A percentile compares a stretch with the other conserved stretches of the same genome.
phyloP scores from a whole-genome alignment of 1,284 basidiomycete species.

The Polyporus tsugae region DNA sequence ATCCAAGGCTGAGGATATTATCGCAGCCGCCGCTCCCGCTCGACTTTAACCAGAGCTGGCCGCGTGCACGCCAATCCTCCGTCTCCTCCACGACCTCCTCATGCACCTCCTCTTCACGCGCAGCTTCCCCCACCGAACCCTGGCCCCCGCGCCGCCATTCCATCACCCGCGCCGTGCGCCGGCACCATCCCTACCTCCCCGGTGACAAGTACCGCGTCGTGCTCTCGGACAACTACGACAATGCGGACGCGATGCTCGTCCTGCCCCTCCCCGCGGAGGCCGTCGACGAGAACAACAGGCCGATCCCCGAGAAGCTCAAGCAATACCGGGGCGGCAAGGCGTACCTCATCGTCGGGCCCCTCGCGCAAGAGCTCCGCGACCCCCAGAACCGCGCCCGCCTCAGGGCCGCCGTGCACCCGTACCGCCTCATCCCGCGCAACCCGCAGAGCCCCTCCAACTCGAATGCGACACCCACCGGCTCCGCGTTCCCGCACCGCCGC shows the following conservation, averaged over 20 bases:
- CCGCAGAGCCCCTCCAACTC: constrained; percentile 8
- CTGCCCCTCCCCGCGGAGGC: constrained; percentile 22
- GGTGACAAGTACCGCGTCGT: constrained; percentile 52
- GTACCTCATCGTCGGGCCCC: constrained; percentile 55
- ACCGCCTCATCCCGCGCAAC: constrained; percentile 45
- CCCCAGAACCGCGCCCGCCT: constrained; percentile 51
- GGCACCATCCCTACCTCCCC: constrained; percentile 30
- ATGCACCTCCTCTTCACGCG: constrained; percentile 33
- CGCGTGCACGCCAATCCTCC: constrained; percentile 43
- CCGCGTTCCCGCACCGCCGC: constrained; percentile 14
- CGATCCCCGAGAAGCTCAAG: constrained; percentile 19
- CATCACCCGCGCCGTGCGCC: constrained; percentile 31
- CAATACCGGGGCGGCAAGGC: constrained; percentile 33
- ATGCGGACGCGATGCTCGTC: constrained; percentile 31
- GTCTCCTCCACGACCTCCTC: constrained; percentile 42
- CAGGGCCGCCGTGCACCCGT: constrained; percentile 62
- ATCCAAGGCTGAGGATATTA: neutral
- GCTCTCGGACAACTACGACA: constrained; percentile 43
- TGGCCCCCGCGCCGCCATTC: constrained; percentile 31
- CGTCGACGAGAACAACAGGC: constrained; percentile 25
- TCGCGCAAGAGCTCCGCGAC: constrained; percentile 45
- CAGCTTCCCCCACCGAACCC: constrained; percentile 32
- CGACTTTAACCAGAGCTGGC: constrained; percentile 27
- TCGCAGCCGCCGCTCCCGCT: constrained; percentile 25
- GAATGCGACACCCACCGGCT: constrained; percentile 12